Percentiles rank a stretch among this genome's conserved stretches.
Evolutionary conservation across 768 basidiomycete genomes (phyloP).

Genomic region (Aureoboletus auriporus): DNA sequence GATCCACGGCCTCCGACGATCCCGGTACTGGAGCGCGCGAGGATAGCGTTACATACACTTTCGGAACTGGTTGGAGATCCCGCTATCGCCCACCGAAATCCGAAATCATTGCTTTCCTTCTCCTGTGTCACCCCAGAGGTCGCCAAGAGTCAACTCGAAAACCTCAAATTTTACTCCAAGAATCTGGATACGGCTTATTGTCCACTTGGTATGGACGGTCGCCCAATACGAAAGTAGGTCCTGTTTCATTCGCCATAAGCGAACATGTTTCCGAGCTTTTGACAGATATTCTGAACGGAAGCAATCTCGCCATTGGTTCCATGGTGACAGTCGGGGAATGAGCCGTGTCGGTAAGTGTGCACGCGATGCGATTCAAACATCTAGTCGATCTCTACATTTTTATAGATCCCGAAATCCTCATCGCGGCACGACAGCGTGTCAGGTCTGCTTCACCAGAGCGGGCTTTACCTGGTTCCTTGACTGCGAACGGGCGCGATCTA

Average conservation of each 20-base stretch:
- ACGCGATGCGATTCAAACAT: background rate
- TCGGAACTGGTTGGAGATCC: conserved; percentile 47
- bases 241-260: background rate
- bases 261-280: conserved; percentile 1
- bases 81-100: conserved; percentile 46
- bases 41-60: conserved; percentile 47
- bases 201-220: conserved; percentile 54
- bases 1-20: conserved; percentile 39
- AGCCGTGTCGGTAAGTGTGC: conserved; percentile 49
- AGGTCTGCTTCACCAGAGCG: conserved; percentile 23
- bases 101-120: conserved; percentile 64
- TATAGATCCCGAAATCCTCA: conserved; percentile 22
- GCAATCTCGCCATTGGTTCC: conserved; percentile 56
- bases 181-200: conserved; percentile 46
- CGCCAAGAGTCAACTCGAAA: conserved; percentile 47
- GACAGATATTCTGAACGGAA: conserved; percentile 58
- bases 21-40: conserved; percentile 47
- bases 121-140: conserved; percentile 54
- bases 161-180: conserved; percentile 43
- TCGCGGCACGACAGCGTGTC: conserved; percentile 14
- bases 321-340: conserved; percentile 49
- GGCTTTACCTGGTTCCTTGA: conserved; percentile 21
- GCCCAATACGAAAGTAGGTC: conserved; percentile 58
- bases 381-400: conserved; percentile 1
- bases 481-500: conserved; percentile 36